phyloP scores from a whole-genome alignment of 225 moss, liverwort and hornwort genomes.

The Pleurozium schreberi region DNA sequence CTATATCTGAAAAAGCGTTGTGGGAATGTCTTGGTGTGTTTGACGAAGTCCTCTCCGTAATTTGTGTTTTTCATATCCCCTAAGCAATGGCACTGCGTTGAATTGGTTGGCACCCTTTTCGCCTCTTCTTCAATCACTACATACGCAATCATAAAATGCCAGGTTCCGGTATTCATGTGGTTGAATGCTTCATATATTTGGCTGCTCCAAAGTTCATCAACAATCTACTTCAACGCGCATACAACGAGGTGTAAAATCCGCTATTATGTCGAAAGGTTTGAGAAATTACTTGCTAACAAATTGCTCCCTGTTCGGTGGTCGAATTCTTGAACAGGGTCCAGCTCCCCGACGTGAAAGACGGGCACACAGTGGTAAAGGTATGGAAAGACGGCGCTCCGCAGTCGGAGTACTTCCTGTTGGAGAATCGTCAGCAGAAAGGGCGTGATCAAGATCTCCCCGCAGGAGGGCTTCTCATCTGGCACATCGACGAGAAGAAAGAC shows the following conservation, averaged over 20 bases:
- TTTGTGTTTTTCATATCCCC: not conserved
- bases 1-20: too few species aligned
- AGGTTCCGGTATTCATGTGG: not conserved
- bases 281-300: not conserved
- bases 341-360: conserved; percentile 17
- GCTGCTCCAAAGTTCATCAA: not conserved
- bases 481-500: conserved; percentile 15
- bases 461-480: conserved; percentile 21
- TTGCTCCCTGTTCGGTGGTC: not conserved
- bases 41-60: not conserved
- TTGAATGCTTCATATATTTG: not conserved
- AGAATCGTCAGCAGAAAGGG: conserved; percentile 30
- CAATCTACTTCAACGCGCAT: not conserved
- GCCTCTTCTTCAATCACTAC: too few species aligned
- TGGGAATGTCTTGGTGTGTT: too few species aligned
- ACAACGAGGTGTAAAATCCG: not conserved
- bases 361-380: conserved; percentile 7
- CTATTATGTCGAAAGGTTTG: not conserved
- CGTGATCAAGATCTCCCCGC: conserved; percentile 22
- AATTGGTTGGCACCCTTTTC: not conserved
- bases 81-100: too few species aligned
- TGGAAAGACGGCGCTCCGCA: conserved; percentile 21
- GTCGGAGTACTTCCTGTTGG: conserved; percentile 28
- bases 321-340: not conserved
- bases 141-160: too few species aligned